Evolutionary conservation across 345 rosid genomes (phyloP).

Genomic region (Boechera retrofracta): DNA sequence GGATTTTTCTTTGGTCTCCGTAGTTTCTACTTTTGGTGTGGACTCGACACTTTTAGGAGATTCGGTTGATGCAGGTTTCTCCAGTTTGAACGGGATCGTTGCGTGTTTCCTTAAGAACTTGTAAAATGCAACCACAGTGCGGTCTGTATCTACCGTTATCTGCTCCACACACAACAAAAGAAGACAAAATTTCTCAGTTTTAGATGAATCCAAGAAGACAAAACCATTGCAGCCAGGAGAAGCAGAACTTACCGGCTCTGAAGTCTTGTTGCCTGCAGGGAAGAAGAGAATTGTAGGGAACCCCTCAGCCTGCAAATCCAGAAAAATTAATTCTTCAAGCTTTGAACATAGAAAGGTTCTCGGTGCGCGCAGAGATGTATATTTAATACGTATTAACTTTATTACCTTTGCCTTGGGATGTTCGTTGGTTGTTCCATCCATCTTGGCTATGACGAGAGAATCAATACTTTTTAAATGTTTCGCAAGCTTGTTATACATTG

Average conservation of each 20-base stretch:
- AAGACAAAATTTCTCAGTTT: neutral
- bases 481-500: constrained; percentile 91
- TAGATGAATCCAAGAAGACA: neutral
- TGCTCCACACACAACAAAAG: constrained; percentile 46
- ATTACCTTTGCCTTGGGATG: constrained; percentile 98
- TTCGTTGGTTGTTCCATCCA: constrained; percentile 99
- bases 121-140: constrained; percentile 92
- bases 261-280: constrained; percentile 98
- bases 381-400: neutral
- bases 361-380: neutral
- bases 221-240: neutral
- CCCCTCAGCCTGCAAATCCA: constrained; percentile 76
- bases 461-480: constrained; percentile 80
- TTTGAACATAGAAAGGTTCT: constrained; percentile 6
- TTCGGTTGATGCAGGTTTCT: constrained; percentile 69
- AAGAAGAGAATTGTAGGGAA: constrained; percentile 96
- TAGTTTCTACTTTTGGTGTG: constrained; percentile 54
- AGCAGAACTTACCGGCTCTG: constrained; percentile 82
- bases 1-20: constrained; percentile 28
- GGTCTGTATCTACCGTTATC: constrained; percentile 86
- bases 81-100: constrained; percentile 90
- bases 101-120: constrained; percentile 92
- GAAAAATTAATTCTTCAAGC: neutral
- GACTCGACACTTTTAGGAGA: constrained; percentile 42
- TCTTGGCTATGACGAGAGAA: constrained; percentile 90